Percentiles rank a stretch among this genome's conserved stretches.
Evolutionary conservation across 805 yeast genomes (phyloP).

Genomic region (Sugiyamaella valdiviana): DNA sequence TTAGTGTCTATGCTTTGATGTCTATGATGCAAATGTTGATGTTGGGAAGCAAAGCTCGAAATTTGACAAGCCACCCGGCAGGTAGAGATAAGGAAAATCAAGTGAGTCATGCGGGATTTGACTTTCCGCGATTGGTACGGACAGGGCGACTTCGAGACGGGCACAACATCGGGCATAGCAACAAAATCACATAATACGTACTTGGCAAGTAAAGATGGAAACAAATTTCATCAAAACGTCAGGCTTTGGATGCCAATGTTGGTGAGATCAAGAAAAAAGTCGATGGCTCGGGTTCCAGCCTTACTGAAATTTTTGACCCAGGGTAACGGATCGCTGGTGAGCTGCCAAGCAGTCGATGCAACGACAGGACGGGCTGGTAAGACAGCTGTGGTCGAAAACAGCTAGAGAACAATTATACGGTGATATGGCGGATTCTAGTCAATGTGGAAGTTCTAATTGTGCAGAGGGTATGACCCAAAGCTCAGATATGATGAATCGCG

Average conservation of each 20-base stretch:
- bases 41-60: not conserved
- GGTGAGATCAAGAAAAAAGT: not conserved
- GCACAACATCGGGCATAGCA: no score
- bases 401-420: no score
- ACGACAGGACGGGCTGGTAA: no score
- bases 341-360: no score
- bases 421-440: no score
- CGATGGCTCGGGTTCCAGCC: not conserved
- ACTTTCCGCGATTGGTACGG: not conserved
- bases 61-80: not conserved
- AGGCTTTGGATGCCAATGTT: not conserved
- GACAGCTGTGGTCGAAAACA: no score
- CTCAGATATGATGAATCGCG: no score
- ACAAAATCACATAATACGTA: no score
- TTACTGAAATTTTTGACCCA: not conserved
- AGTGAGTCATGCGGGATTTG: not conserved
- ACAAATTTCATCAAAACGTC: constrained; percentile 15
- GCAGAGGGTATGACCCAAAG: no score
- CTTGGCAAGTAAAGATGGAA: constrained; percentile 18
- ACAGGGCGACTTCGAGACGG: not conserved
- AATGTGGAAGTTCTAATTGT: no score
- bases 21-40: constrained; percentile 6
- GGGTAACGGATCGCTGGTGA: not conserved
- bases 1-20: constrained; percentile 3
- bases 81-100: not conserved